Percentiles rank a stretch among this genome's conserved stretches.
Evolutionary conservation across 108 stramenopile species (phyloP).

Genomic region (Skeletonema tropicum): DNA sequence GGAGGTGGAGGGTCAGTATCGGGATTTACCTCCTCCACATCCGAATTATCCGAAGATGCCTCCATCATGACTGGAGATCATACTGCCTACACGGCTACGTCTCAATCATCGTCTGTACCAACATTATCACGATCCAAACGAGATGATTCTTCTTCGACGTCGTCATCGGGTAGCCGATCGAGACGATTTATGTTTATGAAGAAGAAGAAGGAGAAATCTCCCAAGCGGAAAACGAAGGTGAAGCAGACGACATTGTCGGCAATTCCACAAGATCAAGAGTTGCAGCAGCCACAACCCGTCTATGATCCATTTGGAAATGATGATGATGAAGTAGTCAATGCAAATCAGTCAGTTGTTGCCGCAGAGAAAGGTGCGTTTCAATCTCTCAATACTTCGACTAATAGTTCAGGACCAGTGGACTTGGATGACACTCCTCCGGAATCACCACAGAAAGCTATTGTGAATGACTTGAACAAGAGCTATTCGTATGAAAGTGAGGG

Average conservation of each 20-base stretch:
- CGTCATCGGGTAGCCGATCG: conserved; percentile 28
- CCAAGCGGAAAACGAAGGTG: neutral
- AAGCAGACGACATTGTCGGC: conserved; percentile 11
- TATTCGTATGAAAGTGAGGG: conserved; percentile 43
- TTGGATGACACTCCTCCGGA: conserved; percentile 1
- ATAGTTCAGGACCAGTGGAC: neutral
- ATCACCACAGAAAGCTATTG: conserved; percentile 3
- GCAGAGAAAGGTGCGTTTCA: neutral
- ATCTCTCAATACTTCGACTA: neutral
- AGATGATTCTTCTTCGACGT: conserved; percentile 20
- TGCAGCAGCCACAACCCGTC: conserved; percentile 15
- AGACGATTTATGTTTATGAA: conserved; percentile 24
- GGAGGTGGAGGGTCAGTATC: conserved; percentile 17
- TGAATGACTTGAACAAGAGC: conserved; percentile 21
- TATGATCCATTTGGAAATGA: conserved; percentile 51
- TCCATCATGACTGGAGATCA: conserved; percentile 39
- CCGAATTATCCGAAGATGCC: conserved; percentile 38
- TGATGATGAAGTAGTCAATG: conserved; percentile 5
- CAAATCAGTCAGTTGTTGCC: neutral
- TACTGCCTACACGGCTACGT: conserved; percentile 20
- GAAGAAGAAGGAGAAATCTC: conserved; percentile 17
- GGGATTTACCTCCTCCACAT: conserved; percentile 35
- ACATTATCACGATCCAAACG: conserved; percentile 42
- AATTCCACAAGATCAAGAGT: conserved; percentile 16
- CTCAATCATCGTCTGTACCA: conserved; percentile 36